Conservation (phyloP, 768 basidiomycete genomes). For the Glaciozyma martinii region DNA sequence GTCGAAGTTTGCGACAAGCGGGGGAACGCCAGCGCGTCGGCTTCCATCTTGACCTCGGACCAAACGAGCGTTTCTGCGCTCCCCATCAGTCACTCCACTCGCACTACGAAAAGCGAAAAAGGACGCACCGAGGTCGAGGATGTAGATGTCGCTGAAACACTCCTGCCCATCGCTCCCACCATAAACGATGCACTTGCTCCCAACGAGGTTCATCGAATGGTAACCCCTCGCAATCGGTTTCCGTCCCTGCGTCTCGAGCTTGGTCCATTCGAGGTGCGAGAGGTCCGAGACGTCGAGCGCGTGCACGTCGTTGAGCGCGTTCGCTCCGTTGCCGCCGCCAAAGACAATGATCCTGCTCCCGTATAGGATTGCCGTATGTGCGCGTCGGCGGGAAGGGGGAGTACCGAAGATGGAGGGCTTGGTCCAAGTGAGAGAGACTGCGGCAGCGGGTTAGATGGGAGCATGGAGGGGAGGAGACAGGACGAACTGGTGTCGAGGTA, state of each 20-base stretch:
- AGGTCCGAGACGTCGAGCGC: slow-evolving; percentile 51
- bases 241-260: slow-evolving; percentile 39
- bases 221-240: slow-evolving; percentile 60
- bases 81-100: background rate
- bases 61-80: slow-evolving; percentile 38
- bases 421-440: slow-evolving; percentile 39
- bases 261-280: background rate
- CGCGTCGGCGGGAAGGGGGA: slow-evolving; percentile 59
- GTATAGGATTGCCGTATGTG: slow-evolving; percentile 75
- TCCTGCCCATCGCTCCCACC: slow-evolving; percentile 87
- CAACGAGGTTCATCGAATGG: slow-evolving; percentile 71
- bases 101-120: background rate
- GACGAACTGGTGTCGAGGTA: slow-evolving; percentile 64
- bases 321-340: slow-evolving; percentile 85
- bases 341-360: slow-evolving; percentile 69
- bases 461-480: background rate
- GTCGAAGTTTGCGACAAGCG: slow-evolving; percentile 59
- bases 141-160: slow-evolving; percentile 81
- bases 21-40: slow-evolving; percentile 41
- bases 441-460: no score
- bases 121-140: slow-evolving; percentile 67
- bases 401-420: slow-evolving; percentile 34
- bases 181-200: slow-evolving; percentile 73
- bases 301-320: slow-evolving; percentile 87
- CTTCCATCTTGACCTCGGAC: slow-evolving; percentile 41